Base-by-base conservation (phyloP, 768 basidiomycete genomes). In the Termitomyces sp. region DNA sequence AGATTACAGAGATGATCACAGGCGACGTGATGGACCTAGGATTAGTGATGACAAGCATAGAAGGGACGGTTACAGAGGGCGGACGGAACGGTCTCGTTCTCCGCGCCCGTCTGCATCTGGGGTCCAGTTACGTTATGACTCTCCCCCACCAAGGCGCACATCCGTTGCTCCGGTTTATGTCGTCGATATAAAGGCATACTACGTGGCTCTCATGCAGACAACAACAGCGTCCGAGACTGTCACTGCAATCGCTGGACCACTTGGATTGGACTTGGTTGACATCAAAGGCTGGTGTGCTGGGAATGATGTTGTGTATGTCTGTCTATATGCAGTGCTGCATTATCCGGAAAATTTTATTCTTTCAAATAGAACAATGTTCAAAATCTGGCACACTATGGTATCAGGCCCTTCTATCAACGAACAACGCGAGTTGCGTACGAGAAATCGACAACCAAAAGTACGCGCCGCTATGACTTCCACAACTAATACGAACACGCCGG, bases 291-390 rank as follows among this genome's bases (percentile, higher is more conserved):
- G 75, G 63, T 82, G 81, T 67, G 80, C 81, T 9, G 82, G 81
- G 0, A 81, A 82, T 52, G 82, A 83, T 64, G 78, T 79, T 36
- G 71, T 72, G 82, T 82, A 63, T 67, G 81, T 46, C 36, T 33
- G 81, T 46, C 36, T 33, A 47, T 26, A 55, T 16, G 28, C 60
- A 33, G 13, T n/a, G 9, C 33, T 55, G n/a, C 2, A 26, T 26
- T 14, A 16, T 41, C 18, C 12, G 20, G 47, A 1, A n/a, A 28
- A 5, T 36, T 43, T 28, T 9, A 41, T 33, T 7, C 26, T 28
- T 16, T 2, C 28, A 7, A 12, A 41, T 57, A 82, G 80, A 28
- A 60, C 77, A 30, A 66, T 77, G 16, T 63, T 81, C n/a, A 69
- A 73, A 26, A 72, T 79, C 52, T 83, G 79, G 80, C 68, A 65